Evolutionary conservation across 768 basidiomycete genomes (phyloP).

Genomic region (Kwoniella sp.): DNA sequence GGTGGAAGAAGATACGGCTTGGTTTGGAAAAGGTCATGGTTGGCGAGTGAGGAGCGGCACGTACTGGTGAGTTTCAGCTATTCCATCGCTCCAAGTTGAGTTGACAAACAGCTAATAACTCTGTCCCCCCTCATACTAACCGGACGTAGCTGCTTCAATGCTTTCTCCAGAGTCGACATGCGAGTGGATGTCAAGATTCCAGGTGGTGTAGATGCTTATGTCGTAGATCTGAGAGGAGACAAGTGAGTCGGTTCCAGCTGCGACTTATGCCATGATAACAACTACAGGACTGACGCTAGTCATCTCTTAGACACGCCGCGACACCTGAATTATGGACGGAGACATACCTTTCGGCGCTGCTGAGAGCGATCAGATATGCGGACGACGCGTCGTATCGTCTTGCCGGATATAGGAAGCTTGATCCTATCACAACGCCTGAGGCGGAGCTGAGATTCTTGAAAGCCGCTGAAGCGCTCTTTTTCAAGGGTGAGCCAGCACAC

Average conservation of each 20-base stretch:
- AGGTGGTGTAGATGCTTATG: conserved; percentile 91
- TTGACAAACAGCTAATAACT: neutral
- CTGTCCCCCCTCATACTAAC: neutral
- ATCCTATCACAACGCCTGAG: conserved; percentile 86
- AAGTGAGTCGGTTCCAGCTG: conserved; percentile 63
- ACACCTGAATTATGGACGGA: conserved; percentile 95
- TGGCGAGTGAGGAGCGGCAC: conserved; percentile 94
- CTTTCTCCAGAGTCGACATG: conserved; percentile 93
- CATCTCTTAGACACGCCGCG: conserved; percentile 71
- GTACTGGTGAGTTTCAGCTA: conserved; percentile 69
- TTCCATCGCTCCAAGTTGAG: too few relatives aligned
- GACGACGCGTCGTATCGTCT: conserved; percentile 90
- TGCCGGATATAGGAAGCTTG: conserved; percentile 91
- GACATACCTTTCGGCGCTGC: conserved; percentile 88
- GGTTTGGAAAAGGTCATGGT: conserved; percentile 76
- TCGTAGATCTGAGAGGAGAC: conserved; percentile 90
- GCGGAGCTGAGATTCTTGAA: conserved; percentile 87
- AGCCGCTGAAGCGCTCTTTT: conserved; percentile 82
- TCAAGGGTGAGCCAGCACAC: conserved; percentile 66
- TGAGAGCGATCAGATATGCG: conserved; percentile 89
- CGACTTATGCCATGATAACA: neutral
- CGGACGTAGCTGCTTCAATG: conserved; percentile 81
- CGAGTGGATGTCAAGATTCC: conserved; percentile 98
- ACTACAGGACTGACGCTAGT: neutral
- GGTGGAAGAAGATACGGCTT: conserved; percentile 84